Conservation (phyloP, 345 rosid genomes). For the Limnanthes douglasii region DNA sequence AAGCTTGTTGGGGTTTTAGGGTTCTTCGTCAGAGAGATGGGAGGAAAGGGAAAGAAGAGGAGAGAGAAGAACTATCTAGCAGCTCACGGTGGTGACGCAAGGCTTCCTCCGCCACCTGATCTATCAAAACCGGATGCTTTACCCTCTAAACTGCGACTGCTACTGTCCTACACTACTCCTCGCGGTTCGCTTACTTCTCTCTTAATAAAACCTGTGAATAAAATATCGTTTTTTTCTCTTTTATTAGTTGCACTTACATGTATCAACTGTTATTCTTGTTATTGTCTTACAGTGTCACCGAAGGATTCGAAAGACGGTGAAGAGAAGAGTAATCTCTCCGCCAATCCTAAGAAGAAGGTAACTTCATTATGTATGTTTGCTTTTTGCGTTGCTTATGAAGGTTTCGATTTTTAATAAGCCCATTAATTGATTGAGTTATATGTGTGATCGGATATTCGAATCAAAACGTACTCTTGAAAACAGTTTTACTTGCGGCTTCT, state of each 20-base stretch:
- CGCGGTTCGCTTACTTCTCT: slow-evolving; percentile 8
- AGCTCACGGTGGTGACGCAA: slow-evolving; percentile 56
- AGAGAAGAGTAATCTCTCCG: no score
- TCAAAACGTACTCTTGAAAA: no score
- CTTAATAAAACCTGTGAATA: neutral
- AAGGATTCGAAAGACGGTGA: slow-evolving; percentile 10
- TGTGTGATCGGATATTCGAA: no score
- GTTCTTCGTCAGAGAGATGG: slow-evolving; percentile 61
- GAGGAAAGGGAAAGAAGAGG: slow-evolving; percentile 64
- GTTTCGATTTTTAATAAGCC: no score
- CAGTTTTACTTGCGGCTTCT: no score
- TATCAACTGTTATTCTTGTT: slow-evolving; percentile 6
- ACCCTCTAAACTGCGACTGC: slow-evolving; percentile 67
- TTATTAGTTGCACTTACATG: neutral
- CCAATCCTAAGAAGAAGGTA: slow-evolving; percentile 3
- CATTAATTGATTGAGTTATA: no score
- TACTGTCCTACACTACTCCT: slow-evolving; percentile 38
- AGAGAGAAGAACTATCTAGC: slow-evolving; percentile 78
- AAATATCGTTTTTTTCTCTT: neutral
- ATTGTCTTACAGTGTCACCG: slow-evolving; percentile 10
- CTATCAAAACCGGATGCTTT: slow-evolving; percentile 48
- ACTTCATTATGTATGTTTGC: slow-evolving; percentile 5
- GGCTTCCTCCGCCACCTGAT: slow-evolving; percentile 87
- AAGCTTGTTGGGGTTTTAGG: no score
- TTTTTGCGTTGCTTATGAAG: no score